Percentiles rank a stretch among this genome's conserved stretches.
Evolutionary conservation across 305 asterid species (phyloP).

Genomic region (Plantago coronopus): DNA sequence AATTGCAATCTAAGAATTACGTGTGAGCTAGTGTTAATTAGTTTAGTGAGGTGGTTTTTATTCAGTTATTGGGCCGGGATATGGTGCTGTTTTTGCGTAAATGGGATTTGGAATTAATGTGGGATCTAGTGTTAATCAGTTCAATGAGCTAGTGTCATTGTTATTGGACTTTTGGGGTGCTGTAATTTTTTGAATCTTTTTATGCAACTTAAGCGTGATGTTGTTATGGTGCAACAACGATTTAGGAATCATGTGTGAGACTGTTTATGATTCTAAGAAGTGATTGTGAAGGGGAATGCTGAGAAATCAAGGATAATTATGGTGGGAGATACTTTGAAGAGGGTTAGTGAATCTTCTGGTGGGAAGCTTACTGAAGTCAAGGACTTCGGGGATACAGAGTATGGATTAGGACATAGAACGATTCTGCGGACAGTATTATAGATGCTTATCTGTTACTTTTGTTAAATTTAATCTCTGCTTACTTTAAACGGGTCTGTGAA

Average conservation of each 20-base stretch:
- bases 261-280: conserved; percentile 10
- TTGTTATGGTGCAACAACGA: neutral
- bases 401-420: conserved; percentile 26
- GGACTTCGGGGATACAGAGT: conserved; percentile 80
- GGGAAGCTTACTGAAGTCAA: conserved; percentile 67
- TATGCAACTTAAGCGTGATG: neutral
- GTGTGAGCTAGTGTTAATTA: too few species aligned
- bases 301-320: conserved; percentile 87
- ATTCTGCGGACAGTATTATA: neutral
- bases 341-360: conserved; percentile 61
- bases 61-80: neutral
- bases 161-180: too few species aligned
- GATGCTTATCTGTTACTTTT: neutral
- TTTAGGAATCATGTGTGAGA: neutral
- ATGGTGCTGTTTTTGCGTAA: neutral
- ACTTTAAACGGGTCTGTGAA: conserved; percentile 17
- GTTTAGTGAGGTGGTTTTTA: neutral
- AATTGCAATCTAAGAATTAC: too few species aligned
- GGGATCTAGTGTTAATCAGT: too few species aligned
- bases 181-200: neutral
- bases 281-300: conserved; percentile 73
- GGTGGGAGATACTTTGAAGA: conserved; percentile 96
- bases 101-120: neutral
- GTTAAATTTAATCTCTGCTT: neutral
- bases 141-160: too few species aligned